A percentile compares a stretch with the other conserved stretches of the same genome.
phyloP scores from a whole-genome alignment of 176 grass and related monocot species.

The Zoysia japonica region DNA sequence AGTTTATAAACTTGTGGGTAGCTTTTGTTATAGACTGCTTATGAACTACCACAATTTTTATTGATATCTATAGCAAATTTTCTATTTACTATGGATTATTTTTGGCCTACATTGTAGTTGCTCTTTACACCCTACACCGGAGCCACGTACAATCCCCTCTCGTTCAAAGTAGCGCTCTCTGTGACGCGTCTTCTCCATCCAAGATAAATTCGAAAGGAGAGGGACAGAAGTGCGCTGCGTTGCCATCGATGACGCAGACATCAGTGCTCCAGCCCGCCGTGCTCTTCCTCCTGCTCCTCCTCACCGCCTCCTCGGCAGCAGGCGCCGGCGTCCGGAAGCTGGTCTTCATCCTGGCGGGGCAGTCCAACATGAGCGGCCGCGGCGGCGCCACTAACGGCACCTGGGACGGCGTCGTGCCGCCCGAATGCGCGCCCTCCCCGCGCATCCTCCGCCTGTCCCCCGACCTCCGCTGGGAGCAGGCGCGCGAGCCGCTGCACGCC shows the following conservation, averaged over 20 bases:
- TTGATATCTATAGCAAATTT: no score
- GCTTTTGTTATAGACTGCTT: no score
- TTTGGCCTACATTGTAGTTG: no score
- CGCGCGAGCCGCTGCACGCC: constrained; percentile 65
- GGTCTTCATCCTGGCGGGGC: constrained; percentile 62
- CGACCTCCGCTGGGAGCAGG: constrained; percentile 51
- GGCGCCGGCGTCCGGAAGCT: neutral
- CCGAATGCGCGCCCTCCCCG: constrained; percentile 40
- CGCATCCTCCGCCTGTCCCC: constrained; percentile 52
- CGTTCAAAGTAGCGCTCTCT: no score
- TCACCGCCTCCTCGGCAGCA: neutral
- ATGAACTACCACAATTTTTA: no score
- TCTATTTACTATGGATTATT: no score
- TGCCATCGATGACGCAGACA: neutral
- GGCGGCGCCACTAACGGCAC: constrained; percentile 46
- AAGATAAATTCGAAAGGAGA: no score
- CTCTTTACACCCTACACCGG: no score
- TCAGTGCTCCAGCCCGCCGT: neutral
- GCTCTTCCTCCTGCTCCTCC: neutral
- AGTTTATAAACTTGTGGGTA: no score
- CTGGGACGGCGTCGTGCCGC: constrained; percentile 64
- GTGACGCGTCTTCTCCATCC: no score
- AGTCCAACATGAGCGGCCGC: constrained; percentile 82
- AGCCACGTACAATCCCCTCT: no score
- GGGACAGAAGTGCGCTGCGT: no score